phyloP scores from a whole-genome alignment of 441 rosid species.

The Theobroma grandiflorum region DNA sequence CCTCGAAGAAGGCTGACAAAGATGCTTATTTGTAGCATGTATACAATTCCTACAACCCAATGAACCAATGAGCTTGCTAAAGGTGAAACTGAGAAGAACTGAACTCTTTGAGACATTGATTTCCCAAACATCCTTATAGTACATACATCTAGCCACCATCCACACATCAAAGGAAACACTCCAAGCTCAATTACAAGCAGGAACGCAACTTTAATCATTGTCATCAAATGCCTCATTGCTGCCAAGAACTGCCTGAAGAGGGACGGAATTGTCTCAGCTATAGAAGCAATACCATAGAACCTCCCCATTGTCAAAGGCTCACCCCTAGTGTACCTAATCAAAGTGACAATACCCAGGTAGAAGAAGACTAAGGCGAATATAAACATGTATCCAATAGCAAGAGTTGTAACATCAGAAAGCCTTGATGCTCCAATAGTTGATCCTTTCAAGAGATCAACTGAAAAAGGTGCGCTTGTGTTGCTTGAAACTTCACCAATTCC shows the following conservation, averaged over 20 bases:
- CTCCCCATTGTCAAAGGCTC: slow-evolving; percentile 91
- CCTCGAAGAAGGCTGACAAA: slow-evolving; percentile 99
- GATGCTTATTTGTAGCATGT: slow-evolving; percentile 99
- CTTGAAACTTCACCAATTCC: slow-evolving; percentile 62
- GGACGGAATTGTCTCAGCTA: slow-evolving; percentile 91
- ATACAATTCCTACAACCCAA: slow-evolving; percentile 97
- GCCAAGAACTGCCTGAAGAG: slow-evolving; percentile 91
- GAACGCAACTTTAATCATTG: slow-evolving; percentile 98
- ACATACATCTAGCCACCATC: slow-evolving; percentile 99
- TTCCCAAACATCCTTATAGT: slow-evolving; percentile 96
- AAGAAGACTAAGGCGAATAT: slow-evolving; percentile 74
- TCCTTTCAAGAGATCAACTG: slow-evolving; percentile 69
- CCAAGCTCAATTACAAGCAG: slow-evolving; percentile 98
- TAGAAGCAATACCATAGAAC: slow-evolving; percentile 84
- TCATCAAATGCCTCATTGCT: slow-evolving; percentile 99
- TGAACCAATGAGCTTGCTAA: slow-evolving; percentile 97
- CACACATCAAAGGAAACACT: slow-evolving; percentile 99
- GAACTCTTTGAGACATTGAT: slow-evolving; percentile 89
- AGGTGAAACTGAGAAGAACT: slow-evolving; percentile 86
- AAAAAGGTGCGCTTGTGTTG: slow-evolving; percentile 56
- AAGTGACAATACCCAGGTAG: slow-evolving; percentile 81
- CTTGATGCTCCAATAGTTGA: slow-evolving; percentile 71
- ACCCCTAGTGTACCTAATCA: slow-evolving; percentile 94
- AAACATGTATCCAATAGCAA: slow-evolving; percentile 90
- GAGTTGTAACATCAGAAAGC: slow-evolving; percentile 94